Evolutionary conservation across 2,329 filamentous ascomycete species (phyloP), one percentile per base, ranked within the genome.

Genomic region (Trichocomaceae sp.): DNA sequence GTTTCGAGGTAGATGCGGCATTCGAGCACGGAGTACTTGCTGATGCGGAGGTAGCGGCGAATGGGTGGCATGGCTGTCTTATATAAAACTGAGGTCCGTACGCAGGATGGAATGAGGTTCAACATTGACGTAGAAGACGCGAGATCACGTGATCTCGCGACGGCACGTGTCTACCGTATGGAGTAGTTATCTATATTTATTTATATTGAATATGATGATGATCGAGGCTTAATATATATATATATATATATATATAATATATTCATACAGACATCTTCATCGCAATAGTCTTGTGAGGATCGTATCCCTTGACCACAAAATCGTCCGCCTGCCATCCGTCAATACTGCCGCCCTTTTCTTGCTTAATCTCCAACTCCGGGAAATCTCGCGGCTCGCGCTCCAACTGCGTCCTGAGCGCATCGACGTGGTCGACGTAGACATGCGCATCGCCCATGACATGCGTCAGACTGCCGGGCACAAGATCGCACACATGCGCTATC

Each of bases 361-460:
- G 78, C 53, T 76, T 75, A 57, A 97, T 90, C 60, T 85, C 82
- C 56, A 99, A 68, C 48, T 82, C 83, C 0, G 93, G 93, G 62
- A 97, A 97, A 0, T 83, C 80, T 10, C 83, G 81, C 23, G 93
- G 93, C 67, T 91, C 87, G 7, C 93, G 78, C 67, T 83, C 80
- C 33, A 97, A 69, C 74, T 99, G 93, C 54, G 83, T 80, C 66
- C 86, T 81, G 56, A 99, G 76, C 12, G 93, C 91, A 52, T 95
- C 90, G 7, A 95, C 82, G 69, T 99, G 93, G 69, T 99, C 92
- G 7, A 86, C 74, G 72, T 99, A 99, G 1, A 99, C 86, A 72
- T 99, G 93, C n/a, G 92, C 90, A 71, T 99, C 93, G 13, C 93
- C 93, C 90, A 99, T 95, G 48, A 90, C 90, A 72, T 97, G 93